These are phyloP conservation scores for Pseudohalonectria lignicola DNA, from an alignment of 2,329 filamentous ascomycete species.

Conservation along the genomic window DNA sequence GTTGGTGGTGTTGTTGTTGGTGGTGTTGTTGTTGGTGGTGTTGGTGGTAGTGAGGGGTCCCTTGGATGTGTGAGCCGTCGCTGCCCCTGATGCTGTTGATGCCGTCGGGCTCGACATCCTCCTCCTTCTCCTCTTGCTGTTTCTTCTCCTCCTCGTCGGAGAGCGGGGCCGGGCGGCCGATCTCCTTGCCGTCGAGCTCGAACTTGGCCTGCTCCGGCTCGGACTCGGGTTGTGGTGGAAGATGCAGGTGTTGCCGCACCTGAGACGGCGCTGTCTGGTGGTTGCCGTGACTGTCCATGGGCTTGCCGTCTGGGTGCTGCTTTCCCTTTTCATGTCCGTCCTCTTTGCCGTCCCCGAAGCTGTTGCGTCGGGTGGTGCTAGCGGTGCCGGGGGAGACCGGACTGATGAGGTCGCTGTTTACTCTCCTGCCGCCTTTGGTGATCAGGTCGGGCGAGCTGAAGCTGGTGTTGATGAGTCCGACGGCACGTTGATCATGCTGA, in stretches of 20 bases:
- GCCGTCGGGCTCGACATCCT: neutral
- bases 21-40: neutral
- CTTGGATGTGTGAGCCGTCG: neutral
- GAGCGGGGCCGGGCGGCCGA: neutral
- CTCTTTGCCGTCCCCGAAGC: neutral
- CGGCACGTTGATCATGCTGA: neutral
- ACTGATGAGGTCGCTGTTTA: neutral
- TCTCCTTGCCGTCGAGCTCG: conserved; percentile 1
- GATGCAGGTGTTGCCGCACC: neutral
- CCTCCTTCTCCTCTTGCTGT: neutral
- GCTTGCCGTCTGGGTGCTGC: neutral
- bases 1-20: neutral
- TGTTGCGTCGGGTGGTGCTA: too few relatives aligned
- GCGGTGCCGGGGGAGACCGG: neutral
- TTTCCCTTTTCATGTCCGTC: neutral
- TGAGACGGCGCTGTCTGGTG: neutral
- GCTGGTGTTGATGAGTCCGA: too few relatives aligned
- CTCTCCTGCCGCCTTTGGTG: too few relatives aligned
- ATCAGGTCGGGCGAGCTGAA: too few relatives aligned
- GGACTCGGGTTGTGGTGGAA: neutral
- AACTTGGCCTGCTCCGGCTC: neutral
- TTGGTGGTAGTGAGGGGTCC: neutral
- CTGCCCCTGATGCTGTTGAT: neutral
- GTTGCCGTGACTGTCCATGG: neutral
- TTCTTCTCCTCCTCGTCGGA: too few relatives aligned